Base-by-base conservation (phyloP, 306 rosid species). In the Macrotyloma uniflorum region DNA sequence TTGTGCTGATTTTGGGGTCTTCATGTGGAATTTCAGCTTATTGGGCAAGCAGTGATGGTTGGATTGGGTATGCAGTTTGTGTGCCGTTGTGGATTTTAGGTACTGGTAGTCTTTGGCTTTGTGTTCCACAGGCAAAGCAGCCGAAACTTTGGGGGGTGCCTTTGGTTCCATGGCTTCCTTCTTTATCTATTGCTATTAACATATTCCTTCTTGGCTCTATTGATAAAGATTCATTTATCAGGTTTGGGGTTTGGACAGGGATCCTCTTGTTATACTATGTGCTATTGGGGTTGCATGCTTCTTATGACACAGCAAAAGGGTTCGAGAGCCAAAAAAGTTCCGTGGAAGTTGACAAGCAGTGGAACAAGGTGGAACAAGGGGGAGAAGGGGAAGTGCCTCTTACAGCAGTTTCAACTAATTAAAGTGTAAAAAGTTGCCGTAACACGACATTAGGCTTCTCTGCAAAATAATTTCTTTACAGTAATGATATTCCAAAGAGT, bases 71-170 rank as follows among this genome's bases (percentile, higher is more conserved):
- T 7, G 72, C 19, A 4, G 55, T 89, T n/a, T 58, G 81, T 0
- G 66, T 19, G 4, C 93, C 96, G 1, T 7, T 90, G 47, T 93
- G 93, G 93, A 2, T 89, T 19, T 8, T 82, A 11, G 88, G 86
- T 20, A 93, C 93, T 1, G 9, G 14, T 0, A 89, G 84, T 8
- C 82, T 93, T 5, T 83, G 89, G 70, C 4, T 83, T 2, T 30
- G 35, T 14, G 93, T 93, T n/a, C 98, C 98, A 0, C 89, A 82
- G 40, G 98, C 93, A 3, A 91, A 78, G 81, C 51, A 66, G 20
- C 98, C 96, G 0, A 87, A 80, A 50, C 47, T 88, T 4, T 93
- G 98, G 98, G 98, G 96, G 0, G 93, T 88, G 14, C 98, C 98
- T 1, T 47, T 93, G 65, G 91, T 93, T 35, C 98, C 98, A 2